These are phyloP conservation scores for Podila horticola DNA, from an alignment of 192 early-diverging fungal species.

Conservation along the genomic window DNA sequence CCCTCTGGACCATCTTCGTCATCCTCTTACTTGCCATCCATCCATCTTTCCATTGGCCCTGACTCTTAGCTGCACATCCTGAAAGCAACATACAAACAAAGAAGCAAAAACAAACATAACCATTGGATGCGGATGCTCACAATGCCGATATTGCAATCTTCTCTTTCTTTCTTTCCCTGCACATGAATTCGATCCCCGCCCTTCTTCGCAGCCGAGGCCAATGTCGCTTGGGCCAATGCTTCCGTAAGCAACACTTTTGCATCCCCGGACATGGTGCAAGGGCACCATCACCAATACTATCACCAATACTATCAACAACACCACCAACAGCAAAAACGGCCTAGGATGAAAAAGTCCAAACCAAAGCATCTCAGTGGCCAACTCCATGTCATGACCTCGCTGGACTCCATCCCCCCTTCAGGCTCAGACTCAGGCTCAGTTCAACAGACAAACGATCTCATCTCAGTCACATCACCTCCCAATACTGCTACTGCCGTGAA, in stretches of 20 bases:
- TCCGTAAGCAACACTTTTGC: background rate
- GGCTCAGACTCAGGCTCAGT: background rate
- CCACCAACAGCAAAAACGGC: background rate
- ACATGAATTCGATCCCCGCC: constrained; percentile 6
- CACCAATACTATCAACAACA: constrained; percentile 5
- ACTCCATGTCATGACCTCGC: constrained; percentile 32
- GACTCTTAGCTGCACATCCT: too few species aligned
- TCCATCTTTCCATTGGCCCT: background rate
- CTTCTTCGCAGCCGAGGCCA: background rate
- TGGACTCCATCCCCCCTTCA: constrained; percentile 18
- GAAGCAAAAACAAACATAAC: too few species aligned
- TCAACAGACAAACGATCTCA: background rate
- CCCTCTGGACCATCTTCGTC: background rate
- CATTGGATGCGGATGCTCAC: background rate
- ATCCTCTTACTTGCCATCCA: background rate
- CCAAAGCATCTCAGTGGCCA: background rate
- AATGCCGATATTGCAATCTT: constrained; percentile 2
- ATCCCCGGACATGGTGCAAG: background rate
- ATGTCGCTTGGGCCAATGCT: constrained; percentile 22
- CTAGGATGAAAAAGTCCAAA: background rate
- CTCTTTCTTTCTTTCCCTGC: background rate
- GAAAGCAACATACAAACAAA: too few species aligned
- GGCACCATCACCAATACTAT: background rate
- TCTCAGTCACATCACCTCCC: background rate
- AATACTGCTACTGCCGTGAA: background rate